A percentile compares a stretch with the other conserved stretches of the same genome.
Conservation (phyloP, 2,329 filamentous ascomycete genomes). For the Stylonectria norvegica region DNA sequence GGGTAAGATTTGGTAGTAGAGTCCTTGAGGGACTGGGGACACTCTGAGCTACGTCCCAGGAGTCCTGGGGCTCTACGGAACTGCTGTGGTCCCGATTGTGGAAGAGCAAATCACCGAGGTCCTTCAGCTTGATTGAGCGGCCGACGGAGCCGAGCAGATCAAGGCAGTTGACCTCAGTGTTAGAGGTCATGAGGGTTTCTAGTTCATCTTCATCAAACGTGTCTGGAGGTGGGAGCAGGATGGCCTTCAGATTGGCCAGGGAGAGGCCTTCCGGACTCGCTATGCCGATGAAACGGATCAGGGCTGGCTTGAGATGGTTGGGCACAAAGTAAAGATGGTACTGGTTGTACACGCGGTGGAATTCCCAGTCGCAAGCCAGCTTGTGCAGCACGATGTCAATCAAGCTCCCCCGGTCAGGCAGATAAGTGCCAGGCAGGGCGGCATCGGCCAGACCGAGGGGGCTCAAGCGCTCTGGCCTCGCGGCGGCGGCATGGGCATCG, state of each 20-base stretch:
- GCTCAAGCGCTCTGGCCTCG: constrained; percentile 20
- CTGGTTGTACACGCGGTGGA: constrained; percentile 53
- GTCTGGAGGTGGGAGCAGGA: constrained; percentile 38
- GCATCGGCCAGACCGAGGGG: constrained; percentile 14
- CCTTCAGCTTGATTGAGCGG: constrained; percentile 48
- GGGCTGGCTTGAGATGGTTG: constrained; percentile 47
- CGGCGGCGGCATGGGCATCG: constrained; percentile 12
- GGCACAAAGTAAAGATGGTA: constrained; percentile 56
- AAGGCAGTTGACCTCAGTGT: constrained; percentile 44
- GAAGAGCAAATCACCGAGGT: constrained; percentile 51
- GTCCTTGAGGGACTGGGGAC: constrained; percentile 32
- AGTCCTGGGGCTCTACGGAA: constrained; percentile 41
- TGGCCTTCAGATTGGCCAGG: constrained; percentile 46
- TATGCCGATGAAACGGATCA: constrained; percentile 50
- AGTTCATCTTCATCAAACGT: constrained; percentile 25
- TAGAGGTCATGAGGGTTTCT: constrained; percentile 20
- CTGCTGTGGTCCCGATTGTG: constrained; percentile 27
- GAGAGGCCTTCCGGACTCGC: constrained; percentile 46
- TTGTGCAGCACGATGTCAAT: constrained; percentile 49
- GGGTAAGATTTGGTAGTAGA: constrained; percentile 56
- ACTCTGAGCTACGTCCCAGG: constrained; percentile 48
- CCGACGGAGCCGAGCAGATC: constrained; percentile 54
- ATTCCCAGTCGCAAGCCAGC: constrained; percentile 53
- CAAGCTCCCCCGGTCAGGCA: constrained; percentile 46
- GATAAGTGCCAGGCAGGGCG: constrained; percentile 44